These are phyloP conservation scores for Candida gigantensis DNA, from an alignment of 1,139 yeast species.

Conservation along the genomic window DNA sequence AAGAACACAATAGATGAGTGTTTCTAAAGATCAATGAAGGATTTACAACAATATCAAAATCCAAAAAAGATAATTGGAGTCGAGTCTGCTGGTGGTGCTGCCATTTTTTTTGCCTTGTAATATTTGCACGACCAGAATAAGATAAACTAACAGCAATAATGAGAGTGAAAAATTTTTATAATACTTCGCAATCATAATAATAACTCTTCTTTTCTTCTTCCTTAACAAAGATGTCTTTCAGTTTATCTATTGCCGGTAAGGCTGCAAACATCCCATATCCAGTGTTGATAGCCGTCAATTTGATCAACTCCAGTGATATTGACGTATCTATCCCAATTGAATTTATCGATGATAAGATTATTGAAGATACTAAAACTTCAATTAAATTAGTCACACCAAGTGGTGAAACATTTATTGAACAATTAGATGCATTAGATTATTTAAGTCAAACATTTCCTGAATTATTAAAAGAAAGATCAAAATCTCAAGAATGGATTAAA, in stretches of 20 bases:
- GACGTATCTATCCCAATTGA: slow-evolving; percentile 55
- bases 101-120: too few relatives aligned
- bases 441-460: slow-evolving; percentile 51
- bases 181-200: background rate
- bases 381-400: slow-evolving; percentile 47
- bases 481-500: slow-evolving; percentile 61
- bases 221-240: slow-evolving; percentile 25
- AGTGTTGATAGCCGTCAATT: slow-evolving; percentile 75
- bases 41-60: too few relatives aligned
- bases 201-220: background rate
- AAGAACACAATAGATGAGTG: too few relatives aligned
- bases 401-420: slow-evolving; percentile 46
- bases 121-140: slow-evolving; percentile 1
- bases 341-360: slow-evolving; percentile 63
- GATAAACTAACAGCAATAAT: background rate
- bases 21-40: too few relatives aligned
- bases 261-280: slow-evolving; percentile 82
- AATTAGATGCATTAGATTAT: slow-evolving; percentile 43
- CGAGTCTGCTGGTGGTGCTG: too few relatives aligned
- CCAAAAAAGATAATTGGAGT: too few relatives aligned
- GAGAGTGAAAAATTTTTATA: slow-evolving; percentile 3
- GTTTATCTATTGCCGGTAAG: slow-evolving; percentile 76
- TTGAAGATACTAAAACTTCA: slow-evolving; percentile 39
- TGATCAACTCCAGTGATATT: slow-evolving; percentile 57
- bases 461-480: slow-evolving; percentile 29